Conservation (phyloP, 371 early-diverging fungal species). For the Cladochytrium tenue region DNA sequence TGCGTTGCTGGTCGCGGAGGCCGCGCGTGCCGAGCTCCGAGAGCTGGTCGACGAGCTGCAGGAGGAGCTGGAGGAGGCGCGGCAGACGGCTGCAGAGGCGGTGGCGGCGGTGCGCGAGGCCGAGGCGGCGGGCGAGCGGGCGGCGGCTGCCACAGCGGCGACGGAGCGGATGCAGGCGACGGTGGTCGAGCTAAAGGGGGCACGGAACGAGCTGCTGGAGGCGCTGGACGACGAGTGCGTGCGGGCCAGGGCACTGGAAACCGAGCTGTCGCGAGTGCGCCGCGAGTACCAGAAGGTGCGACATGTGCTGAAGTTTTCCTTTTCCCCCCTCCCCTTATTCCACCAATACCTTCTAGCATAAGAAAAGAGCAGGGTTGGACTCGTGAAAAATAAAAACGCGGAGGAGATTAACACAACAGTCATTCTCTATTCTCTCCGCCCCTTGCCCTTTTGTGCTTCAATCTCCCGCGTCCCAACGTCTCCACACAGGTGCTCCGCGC, state of each 20-base stretch:
- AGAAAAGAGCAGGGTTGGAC: too few relatives aligned
- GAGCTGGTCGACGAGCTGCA: conserved; percentile 26
- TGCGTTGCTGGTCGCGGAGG: too few relatives aligned
- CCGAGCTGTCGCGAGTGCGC: conserved; percentile 19
- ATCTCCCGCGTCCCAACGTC: background rate
- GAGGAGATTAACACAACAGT: too few relatives aligned
- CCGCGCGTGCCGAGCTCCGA: too few relatives aligned
- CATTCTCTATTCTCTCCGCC: too few relatives aligned
- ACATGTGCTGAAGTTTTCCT: background rate
- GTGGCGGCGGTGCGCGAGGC: conserved; percentile 9
- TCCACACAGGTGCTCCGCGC: conserved; percentile 5
- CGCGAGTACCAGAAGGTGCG: conserved; percentile 25
- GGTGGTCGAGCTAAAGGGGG: conserved; percentile 36
- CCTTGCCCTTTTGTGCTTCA: background rate
- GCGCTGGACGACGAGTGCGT: conserved; percentile 37
- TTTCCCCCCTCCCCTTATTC: background rate
- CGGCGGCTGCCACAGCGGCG: conserved; percentile 8
- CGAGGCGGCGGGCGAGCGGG: background rate
- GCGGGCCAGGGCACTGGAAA: conserved; percentile 16
- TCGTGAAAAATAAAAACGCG: too few relatives aligned
- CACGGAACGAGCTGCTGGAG: conserved; percentile 36
- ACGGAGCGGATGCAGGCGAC: conserved; percentile 37
- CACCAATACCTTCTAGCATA: too few relatives aligned
- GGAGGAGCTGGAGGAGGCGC: conserved; percentile 29
- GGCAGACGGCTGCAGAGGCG: conserved; percentile 17